Base-by-base conservation (phyloP, 495 filamentous ascomycete species). In the Collariella sp. region DNA sequence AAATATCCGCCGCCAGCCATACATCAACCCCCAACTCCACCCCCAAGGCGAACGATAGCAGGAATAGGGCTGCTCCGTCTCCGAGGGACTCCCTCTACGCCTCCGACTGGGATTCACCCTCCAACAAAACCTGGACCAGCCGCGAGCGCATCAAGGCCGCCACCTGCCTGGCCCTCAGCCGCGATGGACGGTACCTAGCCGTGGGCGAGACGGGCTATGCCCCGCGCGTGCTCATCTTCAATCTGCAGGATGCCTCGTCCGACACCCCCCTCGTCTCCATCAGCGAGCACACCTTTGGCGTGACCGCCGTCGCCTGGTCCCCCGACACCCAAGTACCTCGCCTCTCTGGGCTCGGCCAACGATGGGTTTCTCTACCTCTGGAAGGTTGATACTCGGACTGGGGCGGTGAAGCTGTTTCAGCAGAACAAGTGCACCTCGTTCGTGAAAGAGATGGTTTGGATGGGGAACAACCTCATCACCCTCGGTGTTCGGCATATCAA, bases 161-260 rank as follows among this genome's bases (percentile, higher is more conserved):
- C 1, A 96, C 90, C n/a, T 94, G 89, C 70, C 79, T 97, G 23
- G 87, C 87, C 18, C 82, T 98, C 51, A 96, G 90, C 68, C 85
- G 83, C 5, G 88, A 96, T 77, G 93, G 89, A 41, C 84, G 80
- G 55, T 89, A 87, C 64, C 78, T 98, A 38, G 93, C 94, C 23
- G 84, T 96, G 29, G 93, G 93, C 65, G 93, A 98, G 82, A 95
- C 89, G 23, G 93, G 93, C 46, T 96, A 96, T 69, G 87, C 85
- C 54, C 93, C 93, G 7, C 79, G 94, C 42, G 88, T 97, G 5
- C 77, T 96, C 42, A 83, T 98, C 35, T 98, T 94, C 70, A 88
- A 82, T 38, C 84, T 89, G 9, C 77, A 82, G 62, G 88, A 94
- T 63, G 76, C 77, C 34, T 82, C 87, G 7, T 82, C 83, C 16